Percentiles rank a stretch among this genome's conserved stretches.
phyloP scores from a whole-genome alignment of 768 basidiomycete species.

The Glaciozyma antarctica region DNA sequence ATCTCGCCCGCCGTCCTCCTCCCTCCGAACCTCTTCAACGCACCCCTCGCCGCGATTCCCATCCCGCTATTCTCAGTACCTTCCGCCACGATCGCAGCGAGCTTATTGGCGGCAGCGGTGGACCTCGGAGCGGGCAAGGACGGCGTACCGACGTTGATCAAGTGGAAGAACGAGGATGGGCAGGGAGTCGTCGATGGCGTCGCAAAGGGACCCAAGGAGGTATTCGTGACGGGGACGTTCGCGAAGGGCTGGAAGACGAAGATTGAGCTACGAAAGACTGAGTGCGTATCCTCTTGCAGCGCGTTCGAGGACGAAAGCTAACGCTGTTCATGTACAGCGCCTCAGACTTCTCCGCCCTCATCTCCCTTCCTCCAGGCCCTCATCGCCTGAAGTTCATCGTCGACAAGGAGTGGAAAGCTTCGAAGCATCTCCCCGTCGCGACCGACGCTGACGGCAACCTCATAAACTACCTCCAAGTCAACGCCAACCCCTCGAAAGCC shows the following conservation, averaged over 20 bases:
- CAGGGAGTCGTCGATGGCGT: slow-evolving; percentile 11
- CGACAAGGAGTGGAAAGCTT: slow-evolving; percentile 70
- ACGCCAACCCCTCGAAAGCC: slow-evolving; percentile 12
- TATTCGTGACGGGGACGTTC: slow-evolving; percentile 36
- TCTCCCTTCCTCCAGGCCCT: slow-evolving; percentile 66
- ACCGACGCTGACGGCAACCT: slow-evolving; percentile 82
- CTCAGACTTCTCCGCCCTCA: slow-evolving; percentile 35
- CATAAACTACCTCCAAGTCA: slow-evolving; percentile 78
- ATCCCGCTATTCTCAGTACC: slow-evolving; percentile 27
- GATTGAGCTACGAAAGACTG: slow-evolving; percentile 35
- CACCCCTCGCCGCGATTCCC: slow-evolving; percentile 28
- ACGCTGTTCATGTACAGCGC: slow-evolving; percentile 6
- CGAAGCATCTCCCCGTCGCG: slow-evolving; percentile 59
- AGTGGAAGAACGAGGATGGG: slow-evolving; percentile 35
- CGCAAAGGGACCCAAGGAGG: slow-evolving; percentile 30
- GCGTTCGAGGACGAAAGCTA: neutral
- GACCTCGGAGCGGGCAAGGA: slow-evolving; percentile 32
- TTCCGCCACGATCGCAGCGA: slow-evolving; percentile 17
- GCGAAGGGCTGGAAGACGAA: slow-evolving; percentile 36
- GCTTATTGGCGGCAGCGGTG: slow-evolving; percentile 32
- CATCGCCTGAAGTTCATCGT: slow-evolving; percentile 93
- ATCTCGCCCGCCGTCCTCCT: slow-evolving; percentile 25
- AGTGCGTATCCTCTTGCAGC: slow-evolving; percentile 15
- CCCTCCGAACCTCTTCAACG: slow-evolving; percentile 29
- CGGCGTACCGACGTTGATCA: slow-evolving; percentile 35